A percentile compares a stretch with the other conserved stretches of the same genome.
Conservation (phyloP, 2,329 filamentous ascomycete species). For the Pyrenochaeta sp. region DNA sequence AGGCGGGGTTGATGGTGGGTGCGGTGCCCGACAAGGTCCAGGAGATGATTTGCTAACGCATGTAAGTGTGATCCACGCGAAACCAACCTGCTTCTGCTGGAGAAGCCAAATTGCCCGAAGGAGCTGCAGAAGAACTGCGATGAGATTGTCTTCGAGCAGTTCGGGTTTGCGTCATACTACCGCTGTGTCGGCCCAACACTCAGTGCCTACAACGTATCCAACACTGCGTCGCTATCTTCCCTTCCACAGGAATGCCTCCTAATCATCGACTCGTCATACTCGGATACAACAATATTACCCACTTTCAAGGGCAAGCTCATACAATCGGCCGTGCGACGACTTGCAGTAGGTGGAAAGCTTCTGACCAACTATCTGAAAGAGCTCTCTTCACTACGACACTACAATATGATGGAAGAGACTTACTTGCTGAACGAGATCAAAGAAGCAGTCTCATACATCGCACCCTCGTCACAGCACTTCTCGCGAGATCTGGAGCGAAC, state of each 20-base stretch:
- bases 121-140: slow-evolving; percentile 88
- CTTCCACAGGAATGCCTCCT: slow-evolving; percentile 81
- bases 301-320: slow-evolving; percentile 81
- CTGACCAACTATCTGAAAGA: slow-evolving; percentile 93
- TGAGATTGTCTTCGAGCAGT: slow-evolving; percentile 97
- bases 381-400: slow-evolving; percentile 86
- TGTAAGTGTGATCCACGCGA: slow-evolving; percentile 74
- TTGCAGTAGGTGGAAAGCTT: slow-evolving; percentile 92
- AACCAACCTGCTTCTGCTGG: slow-evolving; percentile 83
- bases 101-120: slow-evolving; percentile 83
- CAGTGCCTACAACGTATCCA: slow-evolving; percentile 74
- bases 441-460: slow-evolving; percentile 85
- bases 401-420: slow-evolving; percentile 93
- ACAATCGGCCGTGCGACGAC: slow-evolving; percentile 79
- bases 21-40: neutral
- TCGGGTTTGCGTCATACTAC: slow-evolving; percentile 87
- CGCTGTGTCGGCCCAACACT: slow-evolving; percentile 75
- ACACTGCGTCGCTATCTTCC: slow-evolving; percentile 53
- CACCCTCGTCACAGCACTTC: slow-evolving; percentile 68
- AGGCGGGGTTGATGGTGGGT: slow-evolving; percentile 64
- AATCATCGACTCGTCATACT: slow-evolving; percentile 90
- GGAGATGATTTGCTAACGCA: slow-evolving; percentile 16
- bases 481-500: slow-evolving; percentile 76
- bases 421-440: slow-evolving; percentile 97
- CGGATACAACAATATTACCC: slow-evolving; percentile 89